Percentiles rank a stretch among this genome's conserved stretches.
Conservation (phyloP, 1,284 basidiomycete genomes). For the Ganoderma resinaceum region DNA sequence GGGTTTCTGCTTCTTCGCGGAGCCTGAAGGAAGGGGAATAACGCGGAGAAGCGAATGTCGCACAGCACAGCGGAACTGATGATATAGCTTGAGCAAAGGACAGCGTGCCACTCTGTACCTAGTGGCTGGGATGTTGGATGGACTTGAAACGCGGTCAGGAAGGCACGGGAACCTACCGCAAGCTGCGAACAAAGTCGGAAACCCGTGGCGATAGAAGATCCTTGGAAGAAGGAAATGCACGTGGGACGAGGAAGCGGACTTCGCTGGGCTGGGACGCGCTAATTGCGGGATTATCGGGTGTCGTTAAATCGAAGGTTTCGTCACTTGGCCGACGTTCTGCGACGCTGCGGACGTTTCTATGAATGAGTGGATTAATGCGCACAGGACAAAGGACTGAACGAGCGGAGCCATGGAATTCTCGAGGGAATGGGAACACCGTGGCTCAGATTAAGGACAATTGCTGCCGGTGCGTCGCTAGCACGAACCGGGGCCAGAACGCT, state of each 20-base stretch:
- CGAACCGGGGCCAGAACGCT: conserved; percentile 1
- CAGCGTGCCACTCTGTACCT: background rate
- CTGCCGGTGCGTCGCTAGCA: conserved; percentile 14
- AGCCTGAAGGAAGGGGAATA: conserved; percentile 17
- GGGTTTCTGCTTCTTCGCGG: conserved; percentile 26
- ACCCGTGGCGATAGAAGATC: conserved; percentile 14
- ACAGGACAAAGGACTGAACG: conserved; percentile 11
- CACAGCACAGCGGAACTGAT: background rate
- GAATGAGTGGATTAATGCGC: background rate
- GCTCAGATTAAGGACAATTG: conserved; percentile 6
- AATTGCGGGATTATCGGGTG: conserved; percentile 3
- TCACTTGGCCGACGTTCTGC: background rate
- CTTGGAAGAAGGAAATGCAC: conserved; percentile 1
- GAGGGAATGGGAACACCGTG: conserved; percentile 4
- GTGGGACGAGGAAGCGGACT: background rate
- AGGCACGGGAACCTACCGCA: conserved; percentile 2
- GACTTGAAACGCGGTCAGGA: conserved; percentile 3
- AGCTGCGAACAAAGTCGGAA: conserved; percentile 8
- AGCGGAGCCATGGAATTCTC: conserved; percentile 3
- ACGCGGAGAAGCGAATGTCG: conserved; percentile 18
- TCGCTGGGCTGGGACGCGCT: conserved; percentile 1
- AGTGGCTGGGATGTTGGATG: background rate
- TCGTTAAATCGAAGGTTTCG: conserved; percentile 1
- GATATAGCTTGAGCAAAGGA: background rate
- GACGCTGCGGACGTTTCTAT: conserved; percentile 3